Conservation (phyloP, 2,329 filamentous ascomycete species). For the Aspergillus alliaceus region DNA sequence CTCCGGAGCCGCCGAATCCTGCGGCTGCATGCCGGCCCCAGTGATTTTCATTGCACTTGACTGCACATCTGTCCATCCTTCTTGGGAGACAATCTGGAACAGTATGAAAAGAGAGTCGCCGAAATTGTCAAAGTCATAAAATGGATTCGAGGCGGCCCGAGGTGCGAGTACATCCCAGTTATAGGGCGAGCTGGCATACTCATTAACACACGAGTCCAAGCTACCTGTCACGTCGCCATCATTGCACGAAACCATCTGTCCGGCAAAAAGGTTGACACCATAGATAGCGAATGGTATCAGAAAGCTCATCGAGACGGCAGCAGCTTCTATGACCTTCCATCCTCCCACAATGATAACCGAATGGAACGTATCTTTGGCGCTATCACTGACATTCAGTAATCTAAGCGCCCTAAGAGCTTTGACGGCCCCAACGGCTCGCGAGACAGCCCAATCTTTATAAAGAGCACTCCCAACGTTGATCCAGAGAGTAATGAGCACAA, state of each 20-base stretch:
- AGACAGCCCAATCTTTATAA: conserved; percentile 77
- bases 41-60: conserved; percentile 80
- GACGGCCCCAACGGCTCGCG: conserved; percentile 90
- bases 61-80: conserved; percentile 96
- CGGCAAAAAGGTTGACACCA: conserved; percentile 88
- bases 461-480: conserved; percentile 87
- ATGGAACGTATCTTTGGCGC: conserved; percentile 92
- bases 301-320: conserved; percentile 90
- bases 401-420: conserved; percentile 91
- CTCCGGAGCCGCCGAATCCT: conserved; percentile 67
- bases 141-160: conserved; percentile 76
- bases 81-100: conserved; percentile 97
- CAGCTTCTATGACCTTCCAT: conserved; percentile 85
- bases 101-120: conserved; percentile 91
- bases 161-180: conserved; percentile 85
- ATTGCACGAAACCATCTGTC: conserved; percentile 77
- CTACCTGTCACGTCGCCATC: conserved; percentile 61
- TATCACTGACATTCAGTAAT: conserved; percentile 93
- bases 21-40: conserved; percentile 71
- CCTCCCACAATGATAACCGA: conserved; percentile 91
- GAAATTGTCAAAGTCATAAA: conserved; percentile 92
- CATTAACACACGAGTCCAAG: conserved; percentile 73
- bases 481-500: conserved; percentile 92
- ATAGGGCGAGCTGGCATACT: conserved; percentile 74
- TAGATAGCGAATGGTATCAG: conserved; percentile 97